These are phyloP conservation scores for Pseudonitzschia pungens DNA, from an alignment of 108 stramenopile genomes.

Conservation along the genomic window DNA sequence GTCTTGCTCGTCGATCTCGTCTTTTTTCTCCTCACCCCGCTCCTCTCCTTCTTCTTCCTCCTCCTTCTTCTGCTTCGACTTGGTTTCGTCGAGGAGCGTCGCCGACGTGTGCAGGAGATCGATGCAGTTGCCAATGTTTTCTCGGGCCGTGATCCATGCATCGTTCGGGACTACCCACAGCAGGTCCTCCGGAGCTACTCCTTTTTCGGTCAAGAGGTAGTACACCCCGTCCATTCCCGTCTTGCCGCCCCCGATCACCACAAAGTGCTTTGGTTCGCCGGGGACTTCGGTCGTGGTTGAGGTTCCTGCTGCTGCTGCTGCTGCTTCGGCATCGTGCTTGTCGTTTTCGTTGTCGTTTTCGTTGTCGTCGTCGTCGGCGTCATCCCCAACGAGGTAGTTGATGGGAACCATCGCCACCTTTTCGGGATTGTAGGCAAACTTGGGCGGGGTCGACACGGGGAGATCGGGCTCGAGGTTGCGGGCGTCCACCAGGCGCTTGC, in stretches of 20 bases:
- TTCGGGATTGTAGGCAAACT: conserved; percentile 19
- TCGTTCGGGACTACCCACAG: conserved; percentile 36
- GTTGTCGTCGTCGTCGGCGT: not conserved
- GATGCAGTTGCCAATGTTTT: conserved; percentile 11
- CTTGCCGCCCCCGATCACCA: conserved; percentile 27
- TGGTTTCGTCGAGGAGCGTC: not conserved
- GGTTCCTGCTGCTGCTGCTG: not conserved
- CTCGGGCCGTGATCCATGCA: conserved; percentile 24
- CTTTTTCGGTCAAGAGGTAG: conserved; percentile 12
- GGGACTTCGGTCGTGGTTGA: not conserved
- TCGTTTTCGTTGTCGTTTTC: no score
- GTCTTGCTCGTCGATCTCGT: not conserved
- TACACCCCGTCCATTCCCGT: conserved; percentile 23
- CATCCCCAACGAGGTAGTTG: conserved; percentile 9
- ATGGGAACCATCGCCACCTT: conserved; percentile 11
- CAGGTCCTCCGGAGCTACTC: conserved; percentile 13
- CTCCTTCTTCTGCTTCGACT: not conserved
- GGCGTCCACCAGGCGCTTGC: conserved; percentile 23
- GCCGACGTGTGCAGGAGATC: conserved; percentile 1
- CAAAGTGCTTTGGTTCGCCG: conserved; percentile 7
- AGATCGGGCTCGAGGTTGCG: conserved; percentile 15
- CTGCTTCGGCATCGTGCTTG: no score
- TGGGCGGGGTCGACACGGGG: conserved; percentile 16
- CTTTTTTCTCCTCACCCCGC: not conserved
- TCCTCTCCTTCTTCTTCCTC: not conserved